These are phyloP conservation scores for Backusella liffmaniae DNA, from an alignment of 192 early-diverging fungal species.

Conservation along the genomic window DNA sequence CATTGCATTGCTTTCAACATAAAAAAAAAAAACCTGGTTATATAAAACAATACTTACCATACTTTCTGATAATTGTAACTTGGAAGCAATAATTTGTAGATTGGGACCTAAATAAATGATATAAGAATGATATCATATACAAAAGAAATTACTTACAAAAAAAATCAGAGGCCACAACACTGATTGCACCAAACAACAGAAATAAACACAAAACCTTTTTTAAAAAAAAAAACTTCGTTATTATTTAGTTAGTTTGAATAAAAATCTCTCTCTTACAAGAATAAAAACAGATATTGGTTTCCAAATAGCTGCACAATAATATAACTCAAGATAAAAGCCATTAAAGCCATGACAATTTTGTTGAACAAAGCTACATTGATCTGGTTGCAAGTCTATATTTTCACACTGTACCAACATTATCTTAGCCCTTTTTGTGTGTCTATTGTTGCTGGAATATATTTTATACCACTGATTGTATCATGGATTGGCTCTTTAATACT, in stretches of 20 bases:
- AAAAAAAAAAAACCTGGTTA: not conserved
- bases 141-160: slow-evolving; percentile 49
- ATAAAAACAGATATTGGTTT: slow-evolving; percentile 32
- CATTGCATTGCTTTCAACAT: not conserved
- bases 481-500: not conserved
- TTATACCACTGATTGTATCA: not conserved
- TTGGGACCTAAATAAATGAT: slow-evolving; percentile 64
- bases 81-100: slow-evolving; percentile 69
- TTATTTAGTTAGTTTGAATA: not conserved
- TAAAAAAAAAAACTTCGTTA: slow-evolving; percentile 3
- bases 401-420: slow-evolving; percentile 1
- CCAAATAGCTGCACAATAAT: slow-evolving; percentile 44
- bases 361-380: slow-evolving; percentile 58
- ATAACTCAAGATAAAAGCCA: slow-evolving; percentile 51
- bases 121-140: not conserved
- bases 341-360: slow-evolving; percentile 59
- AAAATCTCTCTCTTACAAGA: slow-evolving; percentile 37
- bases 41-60: slow-evolving; percentile 44
- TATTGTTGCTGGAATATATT: not conserved
- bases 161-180: slow-evolving; percentile 76
- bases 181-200: slow-evolving; percentile 62
- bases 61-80: slow-evolving; percentile 77
- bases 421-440: not conserved
- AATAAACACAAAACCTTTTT: slow-evolving; percentile 52
- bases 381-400: slow-evolving; percentile 17